Evolutionary conservation across 192 early-diverging fungal species (phyloP), one percentile per base, ranked within the genome.

Genomic region (Dispira simplex): DNA sequence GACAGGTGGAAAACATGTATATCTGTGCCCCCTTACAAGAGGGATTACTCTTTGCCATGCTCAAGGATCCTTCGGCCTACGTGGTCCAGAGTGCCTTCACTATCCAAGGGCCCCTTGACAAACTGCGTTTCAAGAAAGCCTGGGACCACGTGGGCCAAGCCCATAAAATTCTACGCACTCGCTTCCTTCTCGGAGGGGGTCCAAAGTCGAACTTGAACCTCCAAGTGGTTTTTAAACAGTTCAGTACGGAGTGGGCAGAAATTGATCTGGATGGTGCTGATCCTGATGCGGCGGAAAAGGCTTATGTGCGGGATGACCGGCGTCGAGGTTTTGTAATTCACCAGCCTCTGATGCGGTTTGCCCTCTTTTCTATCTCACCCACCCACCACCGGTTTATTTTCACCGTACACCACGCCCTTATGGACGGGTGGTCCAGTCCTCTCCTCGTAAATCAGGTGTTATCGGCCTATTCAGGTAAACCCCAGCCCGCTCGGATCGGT

Each of bases 41-140:
- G 28, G 56, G 28, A 0, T 10, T 58, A 11, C 26, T 53, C 9
- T 26, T 25, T 20, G 51, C 51, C 18, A 44, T 39, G 26, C 43
- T 62, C 11, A 44, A 62, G 16, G 59, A 62, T 39, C 59, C 59
- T n/a, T 23, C 43, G 16, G 59, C 59, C 3, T 62, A 62, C n/a
- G 46, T 62, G 59, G 59, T 62, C 5, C 59, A 62, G 18, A 20
- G n/a, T n/a, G 10, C 59, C 44, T 44, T 62, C 14, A 21, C 11
- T 14, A 46, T 62, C 16, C 12, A 3, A 6, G 59, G 59, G 8
- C 59, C 44, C 32, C 26, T 62, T 10, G 43, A 62, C 32, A 20
- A 21, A 11, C 8, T n/a, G 20, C 59, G 43, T 5, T 45, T 62
- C 11, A n/a, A 45, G 18, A 0, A 44, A 43, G 44, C 43, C 44